These are phyloP conservation scores for Hypoxylon crocopeplum DNA, from an alignment of 495 filamentous ascomycete genomes.

Conservation along the genomic window DNA sequence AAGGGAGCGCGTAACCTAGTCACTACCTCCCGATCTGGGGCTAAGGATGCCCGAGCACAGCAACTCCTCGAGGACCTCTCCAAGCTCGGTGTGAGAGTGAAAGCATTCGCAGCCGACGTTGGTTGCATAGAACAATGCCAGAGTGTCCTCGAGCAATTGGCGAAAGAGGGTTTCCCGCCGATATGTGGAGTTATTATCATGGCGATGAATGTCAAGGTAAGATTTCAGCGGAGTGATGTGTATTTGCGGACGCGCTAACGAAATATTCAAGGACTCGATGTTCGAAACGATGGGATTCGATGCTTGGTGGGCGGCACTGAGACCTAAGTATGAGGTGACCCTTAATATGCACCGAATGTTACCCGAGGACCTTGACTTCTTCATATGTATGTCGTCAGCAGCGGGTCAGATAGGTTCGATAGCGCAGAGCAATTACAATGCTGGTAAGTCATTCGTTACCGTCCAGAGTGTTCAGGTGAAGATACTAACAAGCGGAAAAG, in stretches of 20 bases:
- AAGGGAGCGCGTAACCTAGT: slow-evolving; percentile 59
- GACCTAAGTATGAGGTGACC: slow-evolving; percentile 55
- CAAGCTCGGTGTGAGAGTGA: slow-evolving; percentile 25
- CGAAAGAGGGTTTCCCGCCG: slow-evolving; percentile 47
- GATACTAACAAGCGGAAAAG: slow-evolving; percentile 13
- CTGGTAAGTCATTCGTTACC: slow-evolving; percentile 51
- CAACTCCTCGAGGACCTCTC: slow-evolving; percentile 32
- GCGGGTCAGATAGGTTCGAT: slow-evolving; percentile 57
- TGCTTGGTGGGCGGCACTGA: slow-evolving; percentile 46
- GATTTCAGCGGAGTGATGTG: slow-evolving; percentile 44
- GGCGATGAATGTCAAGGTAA: slow-evolving; percentile 52
- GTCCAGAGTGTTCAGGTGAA: slow-evolving; percentile 52
- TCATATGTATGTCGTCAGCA: slow-evolving; percentile 64
- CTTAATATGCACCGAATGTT: slow-evolving; percentile 58
- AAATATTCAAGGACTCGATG: slow-evolving; percentile 46
- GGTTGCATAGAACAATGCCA: slow-evolving; percentile 29
- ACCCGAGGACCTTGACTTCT: slow-evolving; percentile 62
- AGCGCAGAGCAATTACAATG: slow-evolving; percentile 57
- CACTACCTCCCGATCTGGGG: slow-evolving; percentile 58
- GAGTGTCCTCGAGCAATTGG: slow-evolving; percentile 24
- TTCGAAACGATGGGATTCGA: slow-evolving; percentile 56
- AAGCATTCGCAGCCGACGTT: slow-evolving; percentile 45
- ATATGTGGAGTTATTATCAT: slow-evolving; percentile 55
- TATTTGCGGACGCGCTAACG: slow-evolving; percentile 2
- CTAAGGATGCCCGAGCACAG: slow-evolving; percentile 30